Evolutionary conservation across 148 eudicot genomes (phyloP).

Genomic region (Dysphania ambrosioides): DNA sequence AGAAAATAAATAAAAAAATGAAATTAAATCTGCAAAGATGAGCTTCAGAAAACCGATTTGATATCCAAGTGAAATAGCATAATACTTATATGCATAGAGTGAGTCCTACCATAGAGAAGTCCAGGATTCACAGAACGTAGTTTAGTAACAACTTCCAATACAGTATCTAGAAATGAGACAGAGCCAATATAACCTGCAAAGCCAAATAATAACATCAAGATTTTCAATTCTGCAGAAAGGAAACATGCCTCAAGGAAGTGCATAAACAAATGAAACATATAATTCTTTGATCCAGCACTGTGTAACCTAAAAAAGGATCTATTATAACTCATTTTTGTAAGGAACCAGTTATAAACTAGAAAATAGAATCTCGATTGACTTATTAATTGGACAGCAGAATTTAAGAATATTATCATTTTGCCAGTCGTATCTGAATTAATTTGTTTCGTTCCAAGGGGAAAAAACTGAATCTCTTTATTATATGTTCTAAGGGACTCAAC

Average conservation of each 20-base stretch:
- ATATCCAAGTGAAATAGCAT: background rate
- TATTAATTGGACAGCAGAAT: background rate
- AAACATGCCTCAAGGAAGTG: background rate
- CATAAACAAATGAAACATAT: background rate
- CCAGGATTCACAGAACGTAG: slow-evolving; percentile 83
- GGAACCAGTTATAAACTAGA: too few species aligned
- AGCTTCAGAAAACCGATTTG: background rate
- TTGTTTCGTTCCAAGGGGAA: too few species aligned
- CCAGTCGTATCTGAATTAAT: too few species aligned
- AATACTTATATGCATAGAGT: background rate
- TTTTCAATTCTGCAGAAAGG: background rate
- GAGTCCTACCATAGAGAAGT: slow-evolving; percentile 75
- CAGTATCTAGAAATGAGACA: slow-evolving; percentile 73
- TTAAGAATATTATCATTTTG: too few species aligned
- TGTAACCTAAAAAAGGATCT: too few species aligned
- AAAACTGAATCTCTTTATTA: too few species aligned
- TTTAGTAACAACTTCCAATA: slow-evolving; percentile 73
- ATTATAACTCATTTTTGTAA: too few species aligned
- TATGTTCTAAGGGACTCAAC: too few species aligned
- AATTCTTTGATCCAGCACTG: too few species aligned
- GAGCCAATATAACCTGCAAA: slow-evolving; percentile 96
- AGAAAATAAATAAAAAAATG: background rate
- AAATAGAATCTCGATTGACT: background rate
- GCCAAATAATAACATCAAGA: slow-evolving; percentile 17
- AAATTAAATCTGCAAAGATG: background rate